Evolutionary conservation across 2,329 filamentous ascomycete species (phyloP), one percentile per base, ranked within the genome.

Genomic region (Trichophaea hybrida): DNA sequence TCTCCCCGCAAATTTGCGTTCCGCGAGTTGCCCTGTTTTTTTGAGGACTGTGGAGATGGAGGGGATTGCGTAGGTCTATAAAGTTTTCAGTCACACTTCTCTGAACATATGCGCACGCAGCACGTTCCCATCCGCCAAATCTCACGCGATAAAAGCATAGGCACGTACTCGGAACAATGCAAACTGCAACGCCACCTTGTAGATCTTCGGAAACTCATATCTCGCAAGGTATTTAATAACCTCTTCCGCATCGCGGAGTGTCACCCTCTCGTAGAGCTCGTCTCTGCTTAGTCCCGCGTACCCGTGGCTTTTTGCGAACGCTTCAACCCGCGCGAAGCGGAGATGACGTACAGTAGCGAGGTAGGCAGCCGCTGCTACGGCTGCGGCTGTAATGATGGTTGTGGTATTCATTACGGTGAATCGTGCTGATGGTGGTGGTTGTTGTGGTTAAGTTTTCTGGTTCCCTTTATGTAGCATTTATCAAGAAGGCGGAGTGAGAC

Each of bases 201-300:
- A 75, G 0, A 75, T 73, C 52, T 73, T 75, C 0, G 80, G 80
- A 62, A 83, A 83, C 65, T 83, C 80, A 2, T 77, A 70, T 54
- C 76, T 71, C 1, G 71, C 69, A 1, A 80, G 57, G 17, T 71
- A 70, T 55, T 69, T 71, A 40, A 76, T 71, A 52, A 82, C 80
- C 44, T 73, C 68, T 59, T 72, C 77, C 1, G 79, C 78, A 50
- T 81, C 74, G 32, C 75, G 70, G 35, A 66, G 31, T 13, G 56
- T 57, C 37, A 67, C 60, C 8, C 40, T 62, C 7, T 62, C 50
- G 56, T 64, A 62, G 32, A 60, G 52, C 33, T 64, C 53, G 4
- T 37, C 54, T 6, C 13, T 15, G 31, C 50, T 54, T n/a, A 58
- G 31, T 12, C 50, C 32, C 4, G 44, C 52, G 53, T 62, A 64